Base-by-base conservation (phyloP, 106 monocot genomes). In the Phalaenopsis aphrodite region DNA sequence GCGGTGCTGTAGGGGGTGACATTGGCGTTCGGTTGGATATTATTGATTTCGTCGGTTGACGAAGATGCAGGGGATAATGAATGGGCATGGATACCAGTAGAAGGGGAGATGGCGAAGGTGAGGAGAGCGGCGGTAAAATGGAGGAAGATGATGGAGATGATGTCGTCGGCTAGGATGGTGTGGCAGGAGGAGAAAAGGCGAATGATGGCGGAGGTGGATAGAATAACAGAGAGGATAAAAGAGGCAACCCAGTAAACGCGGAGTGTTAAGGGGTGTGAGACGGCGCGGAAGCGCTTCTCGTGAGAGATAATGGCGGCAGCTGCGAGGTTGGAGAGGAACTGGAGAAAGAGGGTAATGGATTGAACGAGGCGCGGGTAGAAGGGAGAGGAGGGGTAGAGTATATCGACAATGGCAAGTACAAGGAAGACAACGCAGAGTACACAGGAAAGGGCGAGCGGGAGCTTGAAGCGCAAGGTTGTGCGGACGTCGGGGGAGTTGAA, bases 1-100 rank as follows among this genome's bases (percentile, higher is more conserved):
- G 94, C 94, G 21, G 73, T 69, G 66, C 84, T 78, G 90, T 87
- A 97, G 6, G 42, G 68, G 24, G 91, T 96, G 36, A 87, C 84
- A 49, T 77, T 68, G 1, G n/a, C 4, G 41, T 69, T 58, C 41
- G 41, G 66, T 19, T 24, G 11, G 30, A 16, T 17, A 3, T 38
- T 21, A 21, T 21, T 5, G 68, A 12, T 68, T 68, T 68, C 68
- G 36, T 36, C 3, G 3, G 68, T 36, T 8, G 57, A 43, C 43
- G 73, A 38, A 21, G 56, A 17, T 5, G 43, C 43, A 69, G 41
- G 24, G 11, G 14, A 67, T 72, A 14, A 52, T 12, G 38, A 11
- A 42, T 41, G 49, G 36, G 41, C 11, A 7, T 57, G 77, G 41
- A 95, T 81, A 24, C 97, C 97, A 19, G 89, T 88, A n/a, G 86